Conservation (phyloP, 2,329 filamentous ascomycete genomes). For the Xylariales sp. region DNA sequence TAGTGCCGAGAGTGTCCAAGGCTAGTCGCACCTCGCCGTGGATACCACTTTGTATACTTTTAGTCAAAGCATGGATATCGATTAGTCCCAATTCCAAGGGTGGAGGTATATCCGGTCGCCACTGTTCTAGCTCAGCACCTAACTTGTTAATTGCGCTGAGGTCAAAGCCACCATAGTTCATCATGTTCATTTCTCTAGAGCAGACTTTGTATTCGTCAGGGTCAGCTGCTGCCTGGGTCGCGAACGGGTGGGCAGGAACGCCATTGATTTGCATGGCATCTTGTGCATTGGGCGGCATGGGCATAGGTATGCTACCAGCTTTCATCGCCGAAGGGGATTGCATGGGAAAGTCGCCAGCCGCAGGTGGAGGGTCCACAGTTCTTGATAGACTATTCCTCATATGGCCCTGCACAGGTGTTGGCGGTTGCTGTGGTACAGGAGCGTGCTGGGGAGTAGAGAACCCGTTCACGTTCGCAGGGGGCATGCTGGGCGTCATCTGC, state of each 20-base stretch:
- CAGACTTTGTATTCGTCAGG: constrained; percentile 53
- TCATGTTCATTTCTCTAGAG: constrained; percentile 40
- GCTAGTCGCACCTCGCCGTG: constrained; percentile 86
- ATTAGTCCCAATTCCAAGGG: constrained; percentile 79
- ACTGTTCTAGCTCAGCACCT: constrained; percentile 60
- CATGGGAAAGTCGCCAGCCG: constrained; percentile 36
- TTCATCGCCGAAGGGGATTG: constrained; percentile 40
- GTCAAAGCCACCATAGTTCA: constrained; percentile 68
- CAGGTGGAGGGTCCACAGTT: constrained; percentile 41
- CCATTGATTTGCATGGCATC: constrained; percentile 21
- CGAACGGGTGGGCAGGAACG: constrained; percentile 20
- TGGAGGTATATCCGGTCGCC: constrained; percentile 71
- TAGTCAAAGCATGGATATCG: constrained; percentile 84
- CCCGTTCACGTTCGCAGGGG: constrained; percentile 44
- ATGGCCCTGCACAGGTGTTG: constrained; percentile 38
- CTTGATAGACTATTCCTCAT: constrained; percentile 47
- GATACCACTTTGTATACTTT: constrained; percentile 86
- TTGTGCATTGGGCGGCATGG: constrained; percentile 26
- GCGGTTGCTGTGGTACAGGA: constrained; percentile 38
- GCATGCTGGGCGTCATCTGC: constrained; percentile 39
- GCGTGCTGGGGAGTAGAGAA: constrained; percentile 40
- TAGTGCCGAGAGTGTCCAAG: constrained; percentile 73
- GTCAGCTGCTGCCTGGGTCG: constrained; percentile 34
- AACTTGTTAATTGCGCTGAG: constrained; percentile 60
- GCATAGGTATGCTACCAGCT: constrained; percentile 35